Evolutionary conservation across 163 green algal species (phyloP), one percentile per base, ranked within the genome.

Genomic region (Chloroidium sp.): DNA sequence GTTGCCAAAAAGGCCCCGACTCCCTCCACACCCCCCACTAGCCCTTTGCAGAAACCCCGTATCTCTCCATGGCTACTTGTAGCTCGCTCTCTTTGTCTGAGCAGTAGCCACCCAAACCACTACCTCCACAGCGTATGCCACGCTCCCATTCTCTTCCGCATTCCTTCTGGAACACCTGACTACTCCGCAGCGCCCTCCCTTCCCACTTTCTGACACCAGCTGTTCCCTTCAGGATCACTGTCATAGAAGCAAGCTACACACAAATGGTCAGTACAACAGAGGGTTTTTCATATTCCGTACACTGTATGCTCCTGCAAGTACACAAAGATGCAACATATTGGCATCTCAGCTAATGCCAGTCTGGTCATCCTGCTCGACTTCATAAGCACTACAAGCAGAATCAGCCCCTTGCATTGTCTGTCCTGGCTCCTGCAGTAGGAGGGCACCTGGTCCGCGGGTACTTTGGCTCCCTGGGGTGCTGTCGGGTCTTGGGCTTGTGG

Each of bases 401-500:
- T 59, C 78, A 8, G 36, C 61, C 0, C 74, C 59, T 59, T 67
- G 14, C 78, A 8, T 76, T 13, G 69, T 57, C 2, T 3, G 12
- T 79, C 75, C 1, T 61, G 8, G 60, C 64, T 10, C 68, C 75
- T 36, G 67, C 6, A 6, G 2, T 58, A n/a, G 62, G 12, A 10
- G 0, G 86, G 67, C 84, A 97, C 94, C 93, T 97, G 69, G 88
- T 90, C 82, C 90, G 89, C 1, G 91, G 86, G 87, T 97, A 97
- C 91, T 97, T 97, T 82, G 93, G 93, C 83, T 94, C 85, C 59
- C 93, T 84, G 0, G 82, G 86, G 62, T 87, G 89, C 83, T 93
- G 90, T n/a, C 96, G 90, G 1, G 95, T 97, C 92, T 92, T 97
- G 36, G 94, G 93, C 69, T 91, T 87, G 87, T 97, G 93, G 91